Conservation (phyloP, 2,329 filamentous ascomycete genomes). For the Xylariaceae sp. region DNA sequence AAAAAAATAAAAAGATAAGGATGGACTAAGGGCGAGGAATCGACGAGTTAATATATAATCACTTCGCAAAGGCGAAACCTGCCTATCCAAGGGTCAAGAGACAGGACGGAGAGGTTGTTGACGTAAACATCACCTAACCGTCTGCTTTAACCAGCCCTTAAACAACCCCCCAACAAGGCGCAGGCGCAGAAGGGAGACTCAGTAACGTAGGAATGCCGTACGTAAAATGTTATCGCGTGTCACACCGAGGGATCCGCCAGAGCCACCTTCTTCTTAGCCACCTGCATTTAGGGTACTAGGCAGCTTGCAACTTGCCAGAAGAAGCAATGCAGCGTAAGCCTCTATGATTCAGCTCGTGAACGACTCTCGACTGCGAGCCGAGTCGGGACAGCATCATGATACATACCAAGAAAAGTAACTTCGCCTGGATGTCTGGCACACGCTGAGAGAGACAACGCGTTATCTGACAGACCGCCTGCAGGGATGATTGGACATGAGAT, state of each 20-base stretch:
- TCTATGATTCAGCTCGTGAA: background rate
- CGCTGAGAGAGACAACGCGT: background rate
- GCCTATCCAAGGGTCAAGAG: background rate
- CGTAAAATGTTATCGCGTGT: background rate
- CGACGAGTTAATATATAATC: too few species aligned
- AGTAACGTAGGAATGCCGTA: background rate
- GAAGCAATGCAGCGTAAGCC: background rate
- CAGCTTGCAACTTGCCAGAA: background rate
- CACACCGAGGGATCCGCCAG: background rate
- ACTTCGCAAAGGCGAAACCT: too few species aligned
- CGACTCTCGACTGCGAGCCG: too few species aligned
- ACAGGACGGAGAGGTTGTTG: background rate
- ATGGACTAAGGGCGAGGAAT: background rate
- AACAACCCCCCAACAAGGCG: too few species aligned
- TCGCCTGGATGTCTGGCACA: background rate
- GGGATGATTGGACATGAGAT: background rate
- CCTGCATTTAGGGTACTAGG: background rate
- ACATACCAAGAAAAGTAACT: background rate
- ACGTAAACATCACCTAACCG: background rate
- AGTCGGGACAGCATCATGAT: too few species aligned
- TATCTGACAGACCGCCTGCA: background rate
- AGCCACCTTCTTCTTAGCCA: background rate
- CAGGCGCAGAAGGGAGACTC: too few species aligned
- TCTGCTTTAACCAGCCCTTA: too few species aligned
- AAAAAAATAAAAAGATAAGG: background rate